Evolutionary conservation across 2,329 filamentous ascomycete genomes (phyloP).

Genomic region (Diaporthe amygdali): DNA sequence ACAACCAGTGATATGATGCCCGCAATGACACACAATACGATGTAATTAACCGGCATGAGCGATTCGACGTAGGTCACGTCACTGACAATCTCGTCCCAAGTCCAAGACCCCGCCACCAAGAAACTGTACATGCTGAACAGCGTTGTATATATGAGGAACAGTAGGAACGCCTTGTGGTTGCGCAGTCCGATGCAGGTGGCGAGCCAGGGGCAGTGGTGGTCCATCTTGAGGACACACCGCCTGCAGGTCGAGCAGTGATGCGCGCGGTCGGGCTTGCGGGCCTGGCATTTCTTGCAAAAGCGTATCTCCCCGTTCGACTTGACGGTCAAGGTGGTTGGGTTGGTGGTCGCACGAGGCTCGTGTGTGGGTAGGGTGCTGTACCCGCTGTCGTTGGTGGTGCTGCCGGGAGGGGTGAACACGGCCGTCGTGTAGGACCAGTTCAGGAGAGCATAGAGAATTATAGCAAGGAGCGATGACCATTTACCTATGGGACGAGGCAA

Average conservation of each 20-base stretch:
- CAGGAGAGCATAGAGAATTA: slow-evolving; percentile 77
- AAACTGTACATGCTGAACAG: slow-evolving; percentile 86
- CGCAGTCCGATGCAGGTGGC: slow-evolving; percentile 91
- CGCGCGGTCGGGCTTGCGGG: slow-evolving; percentile 90
- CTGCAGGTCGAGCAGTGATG: slow-evolving; percentile 97
- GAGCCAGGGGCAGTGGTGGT: slow-evolving; percentile 98
- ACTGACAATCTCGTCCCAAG: slow-evolving; percentile 81
- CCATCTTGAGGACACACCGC: slow-evolving; percentile 97
- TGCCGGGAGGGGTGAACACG: slow-evolving; percentile 90
- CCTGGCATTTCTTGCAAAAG: slow-evolving; percentile 98
- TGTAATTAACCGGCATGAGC: slow-evolving; percentile 87
- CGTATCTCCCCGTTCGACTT: slow-evolving; percentile 86
- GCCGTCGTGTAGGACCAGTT: slow-evolving; percentile 91
- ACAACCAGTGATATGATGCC: slow-evolving; percentile 93
- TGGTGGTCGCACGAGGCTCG: slow-evolving; percentile 53
- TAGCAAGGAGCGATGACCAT: slow-evolving; percentile 64
- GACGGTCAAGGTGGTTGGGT: slow-evolving; percentile 82
- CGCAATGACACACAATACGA: slow-evolving; percentile 83
- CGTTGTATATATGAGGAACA: slow-evolving; percentile 90
- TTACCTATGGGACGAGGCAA: slow-evolving; percentile 45
- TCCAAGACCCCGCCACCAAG: slow-evolving; percentile 77
- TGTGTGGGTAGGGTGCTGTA: slow-evolving; percentile 85
- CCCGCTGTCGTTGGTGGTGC: slow-evolving; percentile 66
- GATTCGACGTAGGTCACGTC: slow-evolving; percentile 75
- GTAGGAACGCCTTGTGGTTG: slow-evolving; percentile 94